phyloP scores from a whole-genome alignment of 169 alveolate species.

The Theileria luwenshuni region DNA sequence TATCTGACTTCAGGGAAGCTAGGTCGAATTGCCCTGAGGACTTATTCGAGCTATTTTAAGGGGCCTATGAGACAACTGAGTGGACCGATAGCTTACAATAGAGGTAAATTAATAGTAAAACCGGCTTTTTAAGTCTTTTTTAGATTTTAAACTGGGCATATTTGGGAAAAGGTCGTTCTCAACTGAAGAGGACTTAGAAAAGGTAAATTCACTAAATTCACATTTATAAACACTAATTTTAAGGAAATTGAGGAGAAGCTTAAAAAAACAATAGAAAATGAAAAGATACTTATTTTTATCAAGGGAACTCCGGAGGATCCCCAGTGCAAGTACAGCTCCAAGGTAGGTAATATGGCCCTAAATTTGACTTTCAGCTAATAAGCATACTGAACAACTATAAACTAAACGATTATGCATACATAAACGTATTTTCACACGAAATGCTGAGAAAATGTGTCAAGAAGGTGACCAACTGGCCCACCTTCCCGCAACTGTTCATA shows the following conservation, averaged over 20 bases:
- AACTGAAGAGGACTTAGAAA: conserved; percentile 6
- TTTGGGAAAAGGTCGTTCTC: neutral
- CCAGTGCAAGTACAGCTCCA: conserved; percentile 74
- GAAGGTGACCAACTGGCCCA: conserved; percentile 69
- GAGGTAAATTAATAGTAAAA: too few species aligned
- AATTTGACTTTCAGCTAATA: conserved; percentile 23
- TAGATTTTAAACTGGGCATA: too few species aligned
- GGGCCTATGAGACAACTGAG: too few species aligned
- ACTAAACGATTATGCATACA: conserved; percentile 54
- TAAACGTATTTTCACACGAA: conserved; percentile 62
- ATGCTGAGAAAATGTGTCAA: conserved; percentile 62
- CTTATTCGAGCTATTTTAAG: too few species aligned
- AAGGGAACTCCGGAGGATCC: conserved; percentile 83
- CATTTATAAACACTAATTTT: neutral
- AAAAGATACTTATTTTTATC: conserved; percentile 61
- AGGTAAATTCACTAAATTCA: conserved; percentile 2
- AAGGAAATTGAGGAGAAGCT: conserved; percentile 56
- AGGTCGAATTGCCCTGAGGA: too few species aligned
- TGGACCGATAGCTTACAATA: too few species aligned
- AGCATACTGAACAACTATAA: conserved; percentile 63
- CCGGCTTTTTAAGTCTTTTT: too few species aligned
- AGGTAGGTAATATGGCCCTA: conserved; percentile 25
- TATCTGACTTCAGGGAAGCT: too few species aligned
- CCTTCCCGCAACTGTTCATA: conserved; percentile 69
- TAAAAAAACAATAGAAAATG: conserved; percentile 29